Base-by-base conservation (phyloP, 352 stramenopile species). In the Phytophthora aleatoria region DNA sequence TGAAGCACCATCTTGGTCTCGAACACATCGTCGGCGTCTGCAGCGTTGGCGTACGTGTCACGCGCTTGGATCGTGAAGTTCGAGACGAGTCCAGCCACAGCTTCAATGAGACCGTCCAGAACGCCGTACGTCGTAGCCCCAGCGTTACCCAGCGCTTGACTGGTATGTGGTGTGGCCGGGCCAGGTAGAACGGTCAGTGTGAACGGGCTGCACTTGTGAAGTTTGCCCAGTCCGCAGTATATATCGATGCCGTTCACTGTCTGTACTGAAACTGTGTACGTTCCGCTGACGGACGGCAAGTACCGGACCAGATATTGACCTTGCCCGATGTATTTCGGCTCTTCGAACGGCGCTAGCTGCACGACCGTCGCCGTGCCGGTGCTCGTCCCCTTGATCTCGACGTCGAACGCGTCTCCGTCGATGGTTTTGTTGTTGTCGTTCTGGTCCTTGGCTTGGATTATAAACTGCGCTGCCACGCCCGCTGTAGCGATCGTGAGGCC, bases 31-130 rank as follows among this genome's bases (percentile, higher is more conserved):
- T 74, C 52, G 0, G 70, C 73, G 26, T 61, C 38, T 0, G 55
- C 70, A 7, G 62, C 82, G 61, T 99, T 99, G 2, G 79, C 82
- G 70, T 97, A 98, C 1, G 93, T 95, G 69, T 99, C 97, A 35
- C 97, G 96, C 2, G 96, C 85, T 65, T 98, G 94, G 50, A 99
- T 97, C n/a, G 90, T 96, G 64, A 99, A 97, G 64, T 94, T 97
- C 5, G 91, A 90, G 9, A 91, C 91, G 10, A 93, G 82, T 5
- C 97, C 97, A 11, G 95, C 94, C 6, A 97, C 88, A 5, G 91
- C 94, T 77, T 98, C 92, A 11, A 96, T 71, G 26, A 98, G 65
- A 27, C 79, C 85, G 59, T 99, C 89, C 35, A 98, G 76, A 1
- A 83, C 74, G 20, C 81, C 81, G 26, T 89, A 91, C 0, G 71